A percentile compares a stretch with the other conserved stretches of the same genome.
Conservation (phyloP, 2,329 filamentous ascomycete species). For the Pseudogymnoascus pannorum region DNA sequence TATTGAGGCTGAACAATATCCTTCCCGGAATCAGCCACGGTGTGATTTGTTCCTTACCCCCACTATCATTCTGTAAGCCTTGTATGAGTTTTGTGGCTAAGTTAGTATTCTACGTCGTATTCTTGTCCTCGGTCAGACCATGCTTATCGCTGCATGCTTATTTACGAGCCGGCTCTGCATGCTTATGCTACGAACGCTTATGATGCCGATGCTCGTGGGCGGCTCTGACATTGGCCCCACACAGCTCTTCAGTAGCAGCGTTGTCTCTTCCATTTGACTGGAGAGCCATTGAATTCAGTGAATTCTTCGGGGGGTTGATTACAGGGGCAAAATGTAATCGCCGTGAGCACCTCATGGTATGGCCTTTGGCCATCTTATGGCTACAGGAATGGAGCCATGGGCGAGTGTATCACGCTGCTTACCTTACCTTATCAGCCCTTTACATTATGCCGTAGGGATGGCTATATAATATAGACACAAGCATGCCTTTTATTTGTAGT, state of each 20-base stretch:
- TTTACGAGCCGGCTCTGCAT: neutral
- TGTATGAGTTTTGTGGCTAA: neutral
- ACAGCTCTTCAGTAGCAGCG: neutral
- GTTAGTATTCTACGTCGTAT: neutral
- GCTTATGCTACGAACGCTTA: neutral
- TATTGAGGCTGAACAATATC: neutral
- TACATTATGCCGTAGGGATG: neutral
- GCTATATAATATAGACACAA: neutral
- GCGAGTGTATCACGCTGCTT: neutral
- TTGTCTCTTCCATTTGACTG: neutral
- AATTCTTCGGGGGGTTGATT: neutral
- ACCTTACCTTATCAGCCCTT: neutral
- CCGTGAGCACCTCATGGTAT: neutral
- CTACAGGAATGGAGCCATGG: neutral
- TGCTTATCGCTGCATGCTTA: neutral
- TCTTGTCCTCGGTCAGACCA: neutral
- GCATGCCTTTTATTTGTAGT: neutral
- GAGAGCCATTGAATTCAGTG: neutral
- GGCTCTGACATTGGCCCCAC: neutral
- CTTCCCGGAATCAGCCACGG: neutral
- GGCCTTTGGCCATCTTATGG: neutral
- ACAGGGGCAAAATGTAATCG: neutral
- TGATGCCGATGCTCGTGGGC: neutral
- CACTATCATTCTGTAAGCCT: neutral
- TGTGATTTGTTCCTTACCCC: neutral